A percentile compares a stretch with the other conserved stretches of the same genome.
These are phyloP conservation scores for Lentinula raphanica DNA, from an alignment of 768 basidiomycete genomes.

Conservation along the genomic window DNA sequence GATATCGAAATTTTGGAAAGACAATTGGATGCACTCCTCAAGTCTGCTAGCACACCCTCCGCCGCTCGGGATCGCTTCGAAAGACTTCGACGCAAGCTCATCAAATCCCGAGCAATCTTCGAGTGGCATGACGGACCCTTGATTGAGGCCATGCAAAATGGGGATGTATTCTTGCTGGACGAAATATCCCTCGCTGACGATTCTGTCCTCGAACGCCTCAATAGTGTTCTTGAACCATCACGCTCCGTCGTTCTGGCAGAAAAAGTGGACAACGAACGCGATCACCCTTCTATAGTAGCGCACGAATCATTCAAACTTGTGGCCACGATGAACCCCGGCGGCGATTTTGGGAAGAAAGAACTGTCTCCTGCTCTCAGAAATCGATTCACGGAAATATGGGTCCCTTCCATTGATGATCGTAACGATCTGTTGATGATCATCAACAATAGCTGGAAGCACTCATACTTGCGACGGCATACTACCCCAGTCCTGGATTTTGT, in stretches of 20 bases:
- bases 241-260: conserved; percentile 90
- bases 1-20: conserved; percentile 14
- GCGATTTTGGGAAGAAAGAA: conserved; percentile 99
- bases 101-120: conserved; percentile 70
- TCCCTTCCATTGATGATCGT: conserved; percentile 73
- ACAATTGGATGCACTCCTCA: conserved; percentile 11
- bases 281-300: conserved; percentile 64
- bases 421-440: conserved; percentile 78
- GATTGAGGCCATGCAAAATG: conserved; percentile 81
- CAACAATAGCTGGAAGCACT: conserved; percentile 57
- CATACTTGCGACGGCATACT: conserved; percentile 52
- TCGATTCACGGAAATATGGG: conserved; percentile 99
- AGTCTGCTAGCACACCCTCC: conserved; percentile 20
- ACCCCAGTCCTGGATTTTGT: conserved; percentile 66
- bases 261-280: conserved; percentile 71
- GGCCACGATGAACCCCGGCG: conserved; percentile 99
- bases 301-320: conserved; percentile 75
- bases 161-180: conserved; percentile 86
- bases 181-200: conserved; percentile 98
- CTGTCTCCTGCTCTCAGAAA: conserved; percentile 94
- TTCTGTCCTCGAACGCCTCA: conserved; percentile 93
- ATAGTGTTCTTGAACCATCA: conserved; percentile 92
- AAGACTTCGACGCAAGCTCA: conserved; percentile 39
- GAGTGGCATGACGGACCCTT: conserved; percentile 99
- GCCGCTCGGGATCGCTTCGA: conserved; percentile 29